Conservation (phyloP, 306 rosid species). For the Dalbergia cultrata region DNA sequence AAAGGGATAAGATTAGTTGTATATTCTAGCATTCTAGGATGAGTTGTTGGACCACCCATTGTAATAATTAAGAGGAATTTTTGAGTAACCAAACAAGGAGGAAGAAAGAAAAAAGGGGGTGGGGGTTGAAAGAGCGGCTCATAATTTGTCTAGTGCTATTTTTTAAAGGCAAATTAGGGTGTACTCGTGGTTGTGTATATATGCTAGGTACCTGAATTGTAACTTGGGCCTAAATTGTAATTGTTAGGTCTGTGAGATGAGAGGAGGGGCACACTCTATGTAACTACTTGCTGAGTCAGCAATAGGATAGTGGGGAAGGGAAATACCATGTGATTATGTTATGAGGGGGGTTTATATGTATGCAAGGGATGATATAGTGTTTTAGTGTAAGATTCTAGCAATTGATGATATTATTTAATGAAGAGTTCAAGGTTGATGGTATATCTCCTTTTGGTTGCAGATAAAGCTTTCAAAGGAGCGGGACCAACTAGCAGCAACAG, state of each 20-base stretch:
- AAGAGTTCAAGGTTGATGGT: neutral
- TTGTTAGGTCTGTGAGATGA: no score
- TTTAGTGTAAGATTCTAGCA: neutral
- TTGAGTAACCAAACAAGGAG: slow-evolving; percentile 15
- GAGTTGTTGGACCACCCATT: neutral
- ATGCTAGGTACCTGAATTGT: no score
- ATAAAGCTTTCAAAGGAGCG: slow-evolving; percentile 72
- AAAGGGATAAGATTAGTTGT: neutral
- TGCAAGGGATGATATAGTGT: no score
- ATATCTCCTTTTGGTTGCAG: slow-evolving; percentile 54
- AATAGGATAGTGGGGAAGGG: no score
- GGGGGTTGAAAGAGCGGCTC: slow-evolving; percentile 5
- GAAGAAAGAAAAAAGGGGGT: neutral
- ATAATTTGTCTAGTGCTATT: no score
- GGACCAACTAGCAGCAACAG: slow-evolving; percentile 72
- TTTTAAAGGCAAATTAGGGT: no score
- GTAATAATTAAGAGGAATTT: slow-evolving; percentile 7
- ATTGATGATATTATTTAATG: neutral
- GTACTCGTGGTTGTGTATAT: neutral
- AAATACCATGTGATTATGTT: no score
- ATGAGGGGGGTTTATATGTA: no score
- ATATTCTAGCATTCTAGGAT: neutral
- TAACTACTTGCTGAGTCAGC: no score
- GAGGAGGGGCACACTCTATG: no score
- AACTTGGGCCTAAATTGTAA: no score